These are phyloP conservation scores for Polysphondylium violaceum DNA, from an alignment of 78 protist genomes.

Conservation along the genomic window DNA sequence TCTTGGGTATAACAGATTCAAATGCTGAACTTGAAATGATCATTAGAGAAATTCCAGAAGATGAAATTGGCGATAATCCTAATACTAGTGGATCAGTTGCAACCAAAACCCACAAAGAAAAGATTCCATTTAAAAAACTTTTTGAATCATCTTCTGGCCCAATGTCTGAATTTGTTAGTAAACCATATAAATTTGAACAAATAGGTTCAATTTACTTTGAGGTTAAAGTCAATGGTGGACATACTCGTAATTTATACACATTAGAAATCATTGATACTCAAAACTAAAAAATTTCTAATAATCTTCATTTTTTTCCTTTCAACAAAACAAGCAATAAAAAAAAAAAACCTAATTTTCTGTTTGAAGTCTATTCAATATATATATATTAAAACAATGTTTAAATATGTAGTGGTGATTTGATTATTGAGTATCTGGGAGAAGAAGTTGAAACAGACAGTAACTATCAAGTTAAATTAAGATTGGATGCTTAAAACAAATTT, in stretches of 20 bases:
- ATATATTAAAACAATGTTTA: no score
- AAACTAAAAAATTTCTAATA: no score
- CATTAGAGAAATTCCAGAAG: not conserved
- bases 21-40: not conserved
- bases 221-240: not conserved
- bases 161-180: no score
- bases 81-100: not conserved
- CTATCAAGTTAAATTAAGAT: no score
- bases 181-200: not conserved
- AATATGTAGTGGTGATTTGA: no score
- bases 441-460: no score
- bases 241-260: not conserved
- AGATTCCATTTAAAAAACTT: not conserved
- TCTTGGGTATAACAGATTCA: not conserved
- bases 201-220: not conserved
- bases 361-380: no score
- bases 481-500: no score
- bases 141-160: not conserved
- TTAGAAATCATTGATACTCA: not conserved
- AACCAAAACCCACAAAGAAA: not conserved
- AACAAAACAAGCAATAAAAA: no score
- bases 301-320: no score
- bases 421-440: no score
- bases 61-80: not conserved
- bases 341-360: no score